Evolutionary conservation across 2,329 filamentous ascomycete species (phyloP), one percentile per base, ranked within the genome.

Genomic region (Hypoxylon sp.): DNA sequence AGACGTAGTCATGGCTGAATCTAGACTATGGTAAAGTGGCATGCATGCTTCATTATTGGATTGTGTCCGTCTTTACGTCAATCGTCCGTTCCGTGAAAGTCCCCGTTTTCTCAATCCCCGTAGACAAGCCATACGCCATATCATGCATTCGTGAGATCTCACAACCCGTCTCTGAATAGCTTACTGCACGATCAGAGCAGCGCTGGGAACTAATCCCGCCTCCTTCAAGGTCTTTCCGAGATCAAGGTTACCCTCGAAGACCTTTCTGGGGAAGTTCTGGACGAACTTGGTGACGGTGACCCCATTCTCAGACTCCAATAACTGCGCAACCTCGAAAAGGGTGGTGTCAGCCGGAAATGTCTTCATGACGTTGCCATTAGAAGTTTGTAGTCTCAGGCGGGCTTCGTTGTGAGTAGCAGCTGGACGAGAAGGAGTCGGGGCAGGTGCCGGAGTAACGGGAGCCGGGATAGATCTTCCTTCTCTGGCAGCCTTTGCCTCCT

Each of bases 211-310:
- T 67, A 98, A 82, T 0, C 94, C 95, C 14, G 95, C 92, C 80
- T 99, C 96, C 82, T 97, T 97, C 61, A 99, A 81, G 4, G 94
- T 96, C 86, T 96, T 91, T 36, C 93, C 93, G 75, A 98, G 94
- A 78, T 97, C 96, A 6, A 87, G 73, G 69, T 84, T 79, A 19
- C 84, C 90, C 79, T 83, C 82, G 70, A 91, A 98, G 0, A 89
- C 88, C 84, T 98, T 97, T 76, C 88, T 89, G 0, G 96, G 96
- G 75, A 97, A 98, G 19, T 90, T 98, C 74, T 91, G 92, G 1
- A 91, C 89, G 78, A 99, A 98, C 73, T 89, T 93, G 23, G 84
- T 87, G 13, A 97, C 91, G 2, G 88, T 81, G 4, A 87, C 79
- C 0, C 92, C 93, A 53, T 87, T 89, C 77, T 98, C 93, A 53